Conservation (phyloP, 2,329 filamentous ascomycete species). For the Hansfordia pulvinata region DNA sequence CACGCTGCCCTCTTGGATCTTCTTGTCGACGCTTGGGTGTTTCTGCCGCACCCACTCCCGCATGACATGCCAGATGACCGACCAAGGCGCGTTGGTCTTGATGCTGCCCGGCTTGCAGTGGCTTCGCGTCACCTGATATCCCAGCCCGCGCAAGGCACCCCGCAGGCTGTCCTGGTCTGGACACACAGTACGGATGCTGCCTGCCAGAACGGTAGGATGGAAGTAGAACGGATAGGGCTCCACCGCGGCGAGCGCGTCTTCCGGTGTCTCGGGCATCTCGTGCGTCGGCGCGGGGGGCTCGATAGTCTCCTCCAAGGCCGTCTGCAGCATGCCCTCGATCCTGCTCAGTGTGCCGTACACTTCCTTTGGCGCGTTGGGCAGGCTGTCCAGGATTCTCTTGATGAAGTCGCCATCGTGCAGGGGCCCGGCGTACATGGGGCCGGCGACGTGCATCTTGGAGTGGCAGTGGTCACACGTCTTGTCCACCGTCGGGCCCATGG, state of each 20-base stretch:
- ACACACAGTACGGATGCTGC: constrained; percentile 64
- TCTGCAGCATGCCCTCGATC: constrained; percentile 83
- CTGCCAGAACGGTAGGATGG: constrained; percentile 59
- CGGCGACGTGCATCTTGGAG: constrained; percentile 72
- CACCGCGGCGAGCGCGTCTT: constrained; percentile 44
- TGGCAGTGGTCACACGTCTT: constrained; percentile 71
- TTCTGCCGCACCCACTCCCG: constrained; percentile 80
- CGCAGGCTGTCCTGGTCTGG: constrained; percentile 68
- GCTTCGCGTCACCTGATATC: constrained; percentile 72
- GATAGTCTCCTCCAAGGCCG: constrained; percentile 71
- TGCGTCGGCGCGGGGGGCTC: constrained; percentile 19
- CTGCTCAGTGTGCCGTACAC: constrained; percentile 70
- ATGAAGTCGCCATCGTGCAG: constrained; percentile 80
- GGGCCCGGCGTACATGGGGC: constrained; percentile 89
- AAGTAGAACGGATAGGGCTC: constrained; percentile 83
- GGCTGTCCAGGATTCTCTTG: constrained; percentile 57
- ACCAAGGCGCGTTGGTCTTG: constrained; percentile 89
- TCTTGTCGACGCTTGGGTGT: constrained; percentile 59
- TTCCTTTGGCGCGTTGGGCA: constrained; percentile 51
- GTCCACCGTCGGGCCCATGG: constrained; percentile 54
- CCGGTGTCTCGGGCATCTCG: constrained; percentile 9
- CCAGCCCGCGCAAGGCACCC: constrained; percentile 68
- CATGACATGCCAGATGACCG: constrained; percentile 83
- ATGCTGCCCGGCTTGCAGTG: constrained; percentile 84
- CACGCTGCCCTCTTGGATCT: constrained; percentile 55